These are phyloP conservation scores for Exsudoporus floridanus DNA, from an alignment of 1,284 basidiomycete genomes.

Conservation along the genomic window DNA sequence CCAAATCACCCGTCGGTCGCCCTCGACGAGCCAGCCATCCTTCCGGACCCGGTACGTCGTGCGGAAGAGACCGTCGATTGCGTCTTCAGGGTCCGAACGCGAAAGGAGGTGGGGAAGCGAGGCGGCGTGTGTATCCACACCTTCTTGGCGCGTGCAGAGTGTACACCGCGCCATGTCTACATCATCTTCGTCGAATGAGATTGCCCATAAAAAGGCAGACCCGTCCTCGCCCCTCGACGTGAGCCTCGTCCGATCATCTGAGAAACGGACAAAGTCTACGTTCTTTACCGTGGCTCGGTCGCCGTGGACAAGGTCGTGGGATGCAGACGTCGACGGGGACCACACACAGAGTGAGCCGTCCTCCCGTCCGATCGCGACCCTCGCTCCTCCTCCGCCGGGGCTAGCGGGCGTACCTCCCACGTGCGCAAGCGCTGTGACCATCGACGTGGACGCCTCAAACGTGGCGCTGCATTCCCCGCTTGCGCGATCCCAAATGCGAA, in stretches of 20 bases:
- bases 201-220: constrained; percentile 8
- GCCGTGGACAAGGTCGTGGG: constrained; percentile 3
- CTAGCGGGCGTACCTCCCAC: not conserved
- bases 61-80: constrained; percentile 1
- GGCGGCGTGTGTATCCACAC: not conserved
- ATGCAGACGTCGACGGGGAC: constrained; percentile 18
- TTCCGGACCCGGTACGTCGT: constrained; percentile 20
- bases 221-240: constrained; percentile 12
- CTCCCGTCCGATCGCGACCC: constrained; percentile 18
- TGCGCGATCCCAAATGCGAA: constrained; percentile 19
- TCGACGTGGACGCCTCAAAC: constrained; percentile 1
- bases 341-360: constrained; percentile 21
- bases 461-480: constrained; percentile 17
- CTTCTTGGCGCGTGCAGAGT: not conserved
- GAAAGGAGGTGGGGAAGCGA: constrained; percentile 7
- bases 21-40: constrained; percentile 26
- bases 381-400: not conserved
- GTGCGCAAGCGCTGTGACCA: constrained; percentile 19
- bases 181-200: constrained; percentile 1
- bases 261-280: constrained; percentile 15
- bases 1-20: constrained; percentile 19
- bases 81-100: constrained; percentile 13
- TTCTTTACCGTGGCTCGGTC: constrained; percentile 7
- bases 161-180: constrained; percentile 4
- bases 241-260: constrained; percentile 6